A percentile compares a stretch with the other conserved stretches of the same genome.
These are phyloP conservation scores for Stromatinia cepivora DNA, from an alignment of 2,329 filamentous ascomycete genomes.

Conservation along the genomic window DNA sequence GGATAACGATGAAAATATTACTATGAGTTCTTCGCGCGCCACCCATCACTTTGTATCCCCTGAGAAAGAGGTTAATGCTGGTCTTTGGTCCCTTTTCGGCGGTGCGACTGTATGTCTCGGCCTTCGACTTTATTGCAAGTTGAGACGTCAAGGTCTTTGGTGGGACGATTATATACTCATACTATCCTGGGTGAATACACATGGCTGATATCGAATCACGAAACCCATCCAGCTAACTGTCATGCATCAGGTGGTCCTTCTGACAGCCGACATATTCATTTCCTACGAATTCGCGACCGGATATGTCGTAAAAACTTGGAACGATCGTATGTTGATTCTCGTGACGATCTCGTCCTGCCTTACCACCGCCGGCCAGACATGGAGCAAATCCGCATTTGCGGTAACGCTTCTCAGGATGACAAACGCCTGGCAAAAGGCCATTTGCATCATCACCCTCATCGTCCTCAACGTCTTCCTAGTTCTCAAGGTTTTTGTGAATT, in stretches of 20 bases:
- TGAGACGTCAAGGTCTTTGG: constrained; percentile 29
- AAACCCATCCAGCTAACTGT: constrained; percentile 4
- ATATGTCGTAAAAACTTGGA: constrained; percentile 50
- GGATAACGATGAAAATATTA: constrained; percentile 7
- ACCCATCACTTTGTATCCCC: constrained; percentile 29
- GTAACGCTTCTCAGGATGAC: constrained; percentile 44
- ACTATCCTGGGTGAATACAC: constrained; percentile 28
- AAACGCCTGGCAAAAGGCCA: constrained; percentile 46
- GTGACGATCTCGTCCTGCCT: constrained; percentile 44
- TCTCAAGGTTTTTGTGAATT: constrained; percentile 51
- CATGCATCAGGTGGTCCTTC: constrained; percentile 43
- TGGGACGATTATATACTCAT: constrained; percentile 33
- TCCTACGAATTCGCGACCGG: constrained; percentile 50
- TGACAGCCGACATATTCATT: constrained; percentile 50
- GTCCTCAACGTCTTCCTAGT: constrained; percentile 52
- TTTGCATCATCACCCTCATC: constrained; percentile 52
- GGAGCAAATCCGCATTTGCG: constrained; percentile 46
- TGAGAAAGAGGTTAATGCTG: constrained; percentile 28
- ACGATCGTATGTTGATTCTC: constrained; percentile 54
- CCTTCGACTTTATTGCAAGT: constrained; percentile 29
- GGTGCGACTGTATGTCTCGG: constrained; percentile 29
- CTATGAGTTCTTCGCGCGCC: constrained; percentile 26
- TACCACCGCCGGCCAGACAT: constrained; percentile 42
- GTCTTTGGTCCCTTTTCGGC: constrained; percentile 30
- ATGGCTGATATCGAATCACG: neutral